phyloP scores from a whole-genome alignment of 169 alveolate genomes.

The Eimeria nieschulzi region DNA sequence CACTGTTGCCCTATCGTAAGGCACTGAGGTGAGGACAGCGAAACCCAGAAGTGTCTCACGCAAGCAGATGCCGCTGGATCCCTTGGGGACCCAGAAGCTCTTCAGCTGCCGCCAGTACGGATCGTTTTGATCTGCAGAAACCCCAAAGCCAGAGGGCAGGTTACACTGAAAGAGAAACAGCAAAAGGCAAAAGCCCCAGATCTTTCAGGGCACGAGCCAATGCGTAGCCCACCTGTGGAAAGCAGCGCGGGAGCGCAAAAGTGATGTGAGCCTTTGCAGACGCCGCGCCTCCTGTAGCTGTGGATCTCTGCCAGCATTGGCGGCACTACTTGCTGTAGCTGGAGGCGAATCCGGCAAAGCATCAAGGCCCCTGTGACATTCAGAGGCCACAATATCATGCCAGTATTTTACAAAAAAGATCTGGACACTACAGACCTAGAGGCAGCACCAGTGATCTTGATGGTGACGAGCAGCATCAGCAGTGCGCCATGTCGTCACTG shows the following conservation, averaged over 20 bases:
- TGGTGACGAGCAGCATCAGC: neutral
- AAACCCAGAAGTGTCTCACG: slow-evolving; percentile 1
- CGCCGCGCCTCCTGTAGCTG: neutral
- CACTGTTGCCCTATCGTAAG: no score
- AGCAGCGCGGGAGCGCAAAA: slow-evolving; percentile 42
- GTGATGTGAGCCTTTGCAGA: slow-evolving; percentile 43
- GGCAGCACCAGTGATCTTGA: neutral
- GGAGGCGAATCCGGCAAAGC: neutral
- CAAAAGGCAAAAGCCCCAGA: no score
- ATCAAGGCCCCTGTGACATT: neutral
- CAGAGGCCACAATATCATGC: neutral
- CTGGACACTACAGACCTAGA: neutral
- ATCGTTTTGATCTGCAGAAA: slow-evolving; percentile 1
- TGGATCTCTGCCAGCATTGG: neutral
- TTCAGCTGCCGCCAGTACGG: slow-evolving; percentile 30
- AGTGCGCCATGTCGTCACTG: neutral
- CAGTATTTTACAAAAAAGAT: neutral
- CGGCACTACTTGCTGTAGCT: neutral
- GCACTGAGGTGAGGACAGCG: no score
- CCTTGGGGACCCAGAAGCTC: slow-evolving; percentile 61
- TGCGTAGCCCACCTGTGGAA: slow-evolving; percentile 16
- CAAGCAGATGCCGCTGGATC: slow-evolving; percentile 54
- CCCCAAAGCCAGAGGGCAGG: neutral
- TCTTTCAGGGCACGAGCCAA: no score
- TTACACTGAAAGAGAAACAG: neutral